Base-by-base conservation (phyloP, 2,329 filamentous ascomycete genomes). In the Ploettnerulaceae sp. region DNA sequence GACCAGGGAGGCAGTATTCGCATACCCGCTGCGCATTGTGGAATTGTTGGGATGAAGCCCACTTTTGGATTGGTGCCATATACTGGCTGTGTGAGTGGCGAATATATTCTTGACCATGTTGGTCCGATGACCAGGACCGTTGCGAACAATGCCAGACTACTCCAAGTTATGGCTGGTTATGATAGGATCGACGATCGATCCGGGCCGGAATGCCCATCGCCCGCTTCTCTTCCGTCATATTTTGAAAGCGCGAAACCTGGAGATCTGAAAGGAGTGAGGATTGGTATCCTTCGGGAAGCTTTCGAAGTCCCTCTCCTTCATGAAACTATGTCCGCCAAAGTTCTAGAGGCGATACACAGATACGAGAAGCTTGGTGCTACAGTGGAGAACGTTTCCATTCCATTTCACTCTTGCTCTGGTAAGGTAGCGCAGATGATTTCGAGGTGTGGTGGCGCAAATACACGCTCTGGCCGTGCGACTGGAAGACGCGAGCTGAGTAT, bases 71-170 rank as follows among this genome's bases (percentile, higher is more conserved):
- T 59, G 4, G 55, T 60, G 3, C 59, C 55, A 11, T 60, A 57
- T 28, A 61, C 57, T 1, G 57, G 57, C 0, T 66, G 74, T 17
- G 69, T 73, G 0, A 69, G 67, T 33, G 69, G 71, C 0, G 71
- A 76, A 49, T 66, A 73, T 0, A 67, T 73, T 3, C 70, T 75
- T 32, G 76, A 79, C 49, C 74, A 78, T 52, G 64, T 63, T 0
- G 72, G 72, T 0, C 71, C 72, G 0, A 63, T 76, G 29, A 62
- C 70, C 0, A 58, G 62, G 3, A 69, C 62, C 1, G 66, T 72
- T 0, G 49, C 62, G 3, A 71, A 74, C 12, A 60, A 62, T 17
- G 71, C 73, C 5, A 51, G 54, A 0, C 66, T 68, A 11, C 61
- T 76, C 0, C 68, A 75, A 43, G 68, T 64, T 0, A 69, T 76